Evolutionary conservation across 176 grass and related monocot species (phyloP), one percentile per base, ranked within the genome.

Genomic region (Carex kokanica): DNA sequence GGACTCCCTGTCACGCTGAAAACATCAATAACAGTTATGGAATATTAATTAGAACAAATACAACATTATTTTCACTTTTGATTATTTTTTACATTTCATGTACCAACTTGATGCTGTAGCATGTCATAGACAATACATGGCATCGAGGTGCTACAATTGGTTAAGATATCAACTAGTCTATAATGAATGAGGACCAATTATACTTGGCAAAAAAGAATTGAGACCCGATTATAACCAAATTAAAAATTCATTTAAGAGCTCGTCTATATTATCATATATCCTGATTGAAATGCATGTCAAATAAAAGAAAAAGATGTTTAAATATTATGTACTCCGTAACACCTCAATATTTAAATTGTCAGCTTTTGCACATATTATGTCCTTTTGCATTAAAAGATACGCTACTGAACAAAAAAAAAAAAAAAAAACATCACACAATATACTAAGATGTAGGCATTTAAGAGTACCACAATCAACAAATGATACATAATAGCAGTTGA

Each of bases 1-100:
- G 84, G 89, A 84, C 84, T 91, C 87, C 64, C 81, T 78, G 10
- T 81, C 45, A 10, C 56, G 32, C 78, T 60, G 55, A 41, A 25
- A 31, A 60, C 25, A 16, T 58, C 13, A 79, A 56, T 53, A 58
- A 56, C 52, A 58, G 43, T 71, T 45, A 73, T 29, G 75, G 49
- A 31, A 79, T 56, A 59, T 31, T 29, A 79, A 43, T 43, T 43
- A 43, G 75, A 79, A 58, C 12, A 57, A 59, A 34, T 25, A 80
- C 27, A 23, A 34, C 18, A 60, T 60, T 2, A 80, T 60, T 56
- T 40, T 40, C 27, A 60, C 60, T n/a, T 23, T 56, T 5, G 32
- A 38, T 38, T 27, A 60, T 58, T 60, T n/a, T 66, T 60, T n/a
- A 14, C 16, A 36, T 61, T 80, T 80, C 45, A 58, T 13, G 53